These are phyloP conservation scores for Apium graveolens DNA, from an alignment of 129 eudicot genomes.

Conservation along the genomic window DNA sequence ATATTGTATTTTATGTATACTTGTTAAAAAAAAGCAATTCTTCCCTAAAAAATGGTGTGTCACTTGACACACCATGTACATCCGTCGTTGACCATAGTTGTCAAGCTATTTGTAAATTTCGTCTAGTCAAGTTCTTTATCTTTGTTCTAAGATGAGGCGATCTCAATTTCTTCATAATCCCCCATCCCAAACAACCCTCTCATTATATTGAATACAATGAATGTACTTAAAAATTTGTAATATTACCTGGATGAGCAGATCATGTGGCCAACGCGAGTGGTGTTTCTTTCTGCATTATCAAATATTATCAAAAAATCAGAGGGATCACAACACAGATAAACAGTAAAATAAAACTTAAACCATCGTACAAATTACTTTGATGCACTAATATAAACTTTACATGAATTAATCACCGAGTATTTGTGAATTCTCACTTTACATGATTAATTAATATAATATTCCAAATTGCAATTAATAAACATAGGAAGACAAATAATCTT, in stretches of 20 bases:
- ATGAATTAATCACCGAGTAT: neutral
- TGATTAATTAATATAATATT: neutral
- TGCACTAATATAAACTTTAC: too few species aligned
- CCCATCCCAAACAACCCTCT: neutral
- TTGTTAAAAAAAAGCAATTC: too few species aligned
- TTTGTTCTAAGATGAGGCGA: too few species aligned
- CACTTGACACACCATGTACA: too few species aligned
- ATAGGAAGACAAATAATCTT: neutral
- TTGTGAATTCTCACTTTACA: neutral
- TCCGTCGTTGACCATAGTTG: too few species aligned
- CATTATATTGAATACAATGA: neutral
- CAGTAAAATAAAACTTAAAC: neutral
- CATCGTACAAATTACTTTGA: too few species aligned
- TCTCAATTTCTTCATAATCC: too few species aligned
- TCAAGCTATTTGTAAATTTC: too few species aligned
- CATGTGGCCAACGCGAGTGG: conserved; percentile 69
- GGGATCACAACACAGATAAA: neutral
- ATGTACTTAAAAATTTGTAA: neutral
- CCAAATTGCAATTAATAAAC: neutral
- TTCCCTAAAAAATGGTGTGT: too few species aligned
- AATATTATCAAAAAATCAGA: neutral
- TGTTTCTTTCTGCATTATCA: conserved; percentile 65
- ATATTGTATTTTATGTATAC: too few species aligned
- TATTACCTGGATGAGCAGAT: conserved; percentile 94
- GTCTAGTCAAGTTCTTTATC: too few species aligned